A percentile compares a stretch with the other conserved stretches of the same genome.
phyloP scores from a whole-genome alignment of 2,329 filamentous ascomycete species.

The Fusarium proliferatum region DNA sequence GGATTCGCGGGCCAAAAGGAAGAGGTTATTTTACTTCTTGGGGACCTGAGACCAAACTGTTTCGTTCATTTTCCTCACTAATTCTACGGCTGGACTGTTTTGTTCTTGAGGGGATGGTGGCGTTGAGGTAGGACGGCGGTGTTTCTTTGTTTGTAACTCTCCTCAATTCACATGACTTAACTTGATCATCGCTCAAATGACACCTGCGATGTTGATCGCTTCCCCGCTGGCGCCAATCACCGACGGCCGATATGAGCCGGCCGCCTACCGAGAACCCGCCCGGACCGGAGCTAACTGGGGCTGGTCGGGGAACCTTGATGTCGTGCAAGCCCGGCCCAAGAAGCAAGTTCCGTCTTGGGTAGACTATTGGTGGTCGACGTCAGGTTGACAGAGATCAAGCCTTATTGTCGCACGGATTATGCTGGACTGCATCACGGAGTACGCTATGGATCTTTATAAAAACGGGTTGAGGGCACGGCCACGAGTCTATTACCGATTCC shows the following conservation, averaged over 20 bases:
- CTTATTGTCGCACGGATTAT: background rate
- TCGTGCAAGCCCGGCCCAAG: background rate
- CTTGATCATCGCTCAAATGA: constrained; percentile 18
- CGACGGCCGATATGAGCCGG: constrained; percentile 30
- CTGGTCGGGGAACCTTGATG: constrained; percentile 20
- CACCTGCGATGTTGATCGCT: constrained; percentile 8
- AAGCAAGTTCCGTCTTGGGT: constrained; percentile 2
- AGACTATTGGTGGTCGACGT: background rate
- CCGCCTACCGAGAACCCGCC: constrained; percentile 8
- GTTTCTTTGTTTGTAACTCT: constrained; percentile 32
- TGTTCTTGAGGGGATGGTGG: constrained; percentile 24
- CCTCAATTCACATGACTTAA: constrained; percentile 35
- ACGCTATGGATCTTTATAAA: background rate
- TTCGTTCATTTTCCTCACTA: constrained; percentile 10
- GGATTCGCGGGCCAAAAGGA: constrained; percentile 22
- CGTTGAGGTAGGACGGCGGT: constrained; percentile 35
- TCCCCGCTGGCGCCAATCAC: constrained; percentile 21
- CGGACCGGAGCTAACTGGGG: constrained; percentile 32
- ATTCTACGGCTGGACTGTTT: constrained; percentile 17
- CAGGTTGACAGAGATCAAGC: background rate
- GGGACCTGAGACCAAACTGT: constrained; percentile 18
- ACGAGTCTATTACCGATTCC: background rate
- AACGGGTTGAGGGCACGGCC: background rate
- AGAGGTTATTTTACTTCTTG: constrained; percentile 14
- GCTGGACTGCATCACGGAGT: background rate